Evolutionary conservation across 169 alveolate genomes (phyloP), one percentile per base, ranked within the genome.

Genomic region (Miamiensis avidus): DNA sequence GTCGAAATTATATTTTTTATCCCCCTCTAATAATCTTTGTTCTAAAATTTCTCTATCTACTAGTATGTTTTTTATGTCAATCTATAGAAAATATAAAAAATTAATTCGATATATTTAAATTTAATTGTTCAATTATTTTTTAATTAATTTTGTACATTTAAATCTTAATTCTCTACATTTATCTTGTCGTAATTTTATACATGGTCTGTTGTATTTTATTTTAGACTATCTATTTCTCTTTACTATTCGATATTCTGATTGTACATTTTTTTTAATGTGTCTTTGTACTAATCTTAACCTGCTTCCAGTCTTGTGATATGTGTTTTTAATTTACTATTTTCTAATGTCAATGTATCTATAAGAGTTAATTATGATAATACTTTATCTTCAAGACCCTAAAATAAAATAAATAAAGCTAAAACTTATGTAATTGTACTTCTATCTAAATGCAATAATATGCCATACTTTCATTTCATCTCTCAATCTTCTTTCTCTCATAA

Each of bases 1-100:
- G 75, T 86, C 90, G 34, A 69, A 86, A 31, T 81, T 65, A 81
- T 81, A 86, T 33, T 86, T 34, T 81, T 86, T 86, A 75, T 86
- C 90, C 1, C 90, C 90, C 29, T 74, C 75, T 75, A 79, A 78
- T 64, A 86, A 81, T 76, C 79, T 86, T 64, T 81, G 74, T 27
- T 34, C 1, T 4, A 81, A 75, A 0, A 81, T 72, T 74, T 86
- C 86, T 86, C 84, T 86, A 29, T 86, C 90, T 32, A 81, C 34
- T 0, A 82, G 64, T 29, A 86, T 72, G 81, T 86, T 86, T 81
- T 86, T n/a, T 27, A 86, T 74, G 49, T 86, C 87, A 65, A 81
- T 86, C 82, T 86, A 34, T 79, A 49, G 0, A 29, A 6, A 29
- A 0, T 29, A 34, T 79, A n/a, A 78, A 34, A 49, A 1, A 34